Conservation (phyloP, 352 stramenopile genomes). For the Thalassiosira livingstoniorum region DNA sequence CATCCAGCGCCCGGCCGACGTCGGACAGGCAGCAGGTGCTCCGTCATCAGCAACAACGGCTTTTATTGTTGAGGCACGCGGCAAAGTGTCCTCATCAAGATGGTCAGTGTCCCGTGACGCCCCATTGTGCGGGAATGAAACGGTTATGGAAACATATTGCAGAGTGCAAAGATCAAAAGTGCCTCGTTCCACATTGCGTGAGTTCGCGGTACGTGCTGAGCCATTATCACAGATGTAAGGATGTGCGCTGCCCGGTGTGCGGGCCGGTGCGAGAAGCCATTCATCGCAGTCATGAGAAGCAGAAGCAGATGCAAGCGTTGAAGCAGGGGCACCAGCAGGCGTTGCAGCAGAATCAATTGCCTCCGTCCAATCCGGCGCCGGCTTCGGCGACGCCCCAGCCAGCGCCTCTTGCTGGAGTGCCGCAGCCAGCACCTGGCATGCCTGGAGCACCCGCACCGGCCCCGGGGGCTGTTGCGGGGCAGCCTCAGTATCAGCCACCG, state of each 20-base stretch:
- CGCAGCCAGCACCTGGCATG: conserved; percentile 11
- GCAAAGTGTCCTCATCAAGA: conserved; percentile 97
- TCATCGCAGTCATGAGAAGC: conserved; percentile 89
- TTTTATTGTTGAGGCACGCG: conserved; percentile 96
- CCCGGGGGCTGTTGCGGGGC: too few relatives aligned
- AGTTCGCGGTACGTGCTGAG: conserved; percentile 98
- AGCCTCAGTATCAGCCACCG: conserved; percentile 31
- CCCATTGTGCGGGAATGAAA: conserved; percentile 98
- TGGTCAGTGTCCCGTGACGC: conserved; percentile 92
- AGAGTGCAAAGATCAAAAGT: conserved; percentile 96
- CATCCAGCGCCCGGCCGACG: conserved; percentile 45
- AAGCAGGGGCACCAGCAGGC: conserved; percentile 82
- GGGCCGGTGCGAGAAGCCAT: conserved; percentile 97
- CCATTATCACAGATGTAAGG: conserved; percentile 98
- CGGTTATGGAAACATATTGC: conserved; percentile 98
- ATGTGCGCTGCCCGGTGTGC: conserved; percentile 97
- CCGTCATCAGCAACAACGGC: conserved; percentile 96
- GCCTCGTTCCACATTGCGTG: conserved; percentile 97
- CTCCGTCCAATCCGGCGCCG: neutral
- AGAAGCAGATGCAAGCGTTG: conserved; percentile 86
- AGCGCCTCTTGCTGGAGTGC: neutral
- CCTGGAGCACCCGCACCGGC: neutral
- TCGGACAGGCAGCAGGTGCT: conserved; percentile 93
- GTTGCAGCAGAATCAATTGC: conserved; percentile 72
- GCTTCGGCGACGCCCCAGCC: neutral